phyloP scores from a whole-genome alignment of 2,329 filamentous ascomycete species.

The Aureobasidium sp. region DNA sequence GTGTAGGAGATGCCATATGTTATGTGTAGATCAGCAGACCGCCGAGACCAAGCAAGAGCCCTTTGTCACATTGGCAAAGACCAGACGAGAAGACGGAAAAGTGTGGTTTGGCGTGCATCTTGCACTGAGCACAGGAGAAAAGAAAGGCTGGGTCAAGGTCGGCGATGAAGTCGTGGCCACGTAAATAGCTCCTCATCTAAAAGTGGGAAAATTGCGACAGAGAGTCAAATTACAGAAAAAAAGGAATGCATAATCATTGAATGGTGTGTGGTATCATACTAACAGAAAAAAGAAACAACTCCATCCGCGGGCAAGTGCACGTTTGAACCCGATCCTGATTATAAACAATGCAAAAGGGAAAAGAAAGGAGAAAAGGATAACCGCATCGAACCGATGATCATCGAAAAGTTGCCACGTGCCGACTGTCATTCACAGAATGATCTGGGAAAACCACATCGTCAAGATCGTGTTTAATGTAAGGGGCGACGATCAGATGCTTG shows the following conservation, averaged over 20 bases:
- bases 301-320: not conserved
- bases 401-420: not conserved
- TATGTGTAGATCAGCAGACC: constrained; percentile 83
- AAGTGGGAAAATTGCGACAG: not conserved
- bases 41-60: constrained; percentile 75
- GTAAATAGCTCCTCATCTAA: not conserved
- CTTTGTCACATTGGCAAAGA: constrained; percentile 81
- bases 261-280: constrained; percentile 12
- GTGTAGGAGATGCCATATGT: constrained; percentile 90
- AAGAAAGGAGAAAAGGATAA: not conserved
- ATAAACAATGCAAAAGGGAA: not conserved
- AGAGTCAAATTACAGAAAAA: not conserved
- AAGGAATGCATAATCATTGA: not conserved
- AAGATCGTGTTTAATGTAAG: not conserved
- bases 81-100: constrained; percentile 72
- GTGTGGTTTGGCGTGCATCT: constrained; percentile 81
- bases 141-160: constrained; percentile 16
- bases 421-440: not conserved
- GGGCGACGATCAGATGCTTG: not conserved
- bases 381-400: not conserved
- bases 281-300: not conserved
- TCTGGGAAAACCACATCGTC: not conserved
- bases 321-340: not conserved
- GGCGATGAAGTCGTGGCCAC: constrained; percentile 18
- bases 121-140: not conserved